Base-by-base conservation (phyloP, 371 early-diverging fungal genomes). In the Mucor racemosus region DNA sequence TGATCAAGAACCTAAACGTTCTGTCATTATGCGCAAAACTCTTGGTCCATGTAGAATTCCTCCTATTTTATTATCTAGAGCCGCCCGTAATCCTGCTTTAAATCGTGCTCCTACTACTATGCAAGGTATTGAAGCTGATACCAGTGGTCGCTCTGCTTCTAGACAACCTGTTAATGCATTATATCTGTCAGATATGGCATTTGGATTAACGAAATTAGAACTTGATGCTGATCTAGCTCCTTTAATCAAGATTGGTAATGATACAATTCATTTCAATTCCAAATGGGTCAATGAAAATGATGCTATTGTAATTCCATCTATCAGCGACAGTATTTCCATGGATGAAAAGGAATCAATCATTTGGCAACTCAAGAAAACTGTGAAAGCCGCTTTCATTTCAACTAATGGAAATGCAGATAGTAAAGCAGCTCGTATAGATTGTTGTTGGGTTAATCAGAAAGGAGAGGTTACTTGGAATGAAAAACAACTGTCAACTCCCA, bases 1-100 rank as follows among this genome's bases (percentile, higher is more conserved):
- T 13, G 94, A 93, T 74, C 80, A 80, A 13, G 94, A 92, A 71
- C 93, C 94, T 0, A 76, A 85, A 39, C 84, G 94, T 36, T 90
- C 86, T 36, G 89, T 92, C 7, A 74, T 89, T 34, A 65, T 93
- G 68, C 87, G 86, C 33, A 77, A 91, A 75, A 73, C 76, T 9
- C 65, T 73, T 5, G 81, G 81, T 33, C 57, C 67, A 10, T 58
- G 72, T 14, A 59, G 79, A 14, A 61, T 81, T 0, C 84, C 84
- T 7, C 58, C 81, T 5, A 72, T 77, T 34, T 64, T 81, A 8
- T 55, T 84, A 14, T 81, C 84, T 1, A 64, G 66, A 40, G 84
- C 84, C 3, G 78, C 76, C 0, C 68, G 74, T 44, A 71, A 85
- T 55, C 82, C 75, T 9, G 10, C 68, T 7, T 34, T 73, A 55